Conservation (phyloP, 768 basidiomycete species). For the Boletus eberwhitei region DNA sequence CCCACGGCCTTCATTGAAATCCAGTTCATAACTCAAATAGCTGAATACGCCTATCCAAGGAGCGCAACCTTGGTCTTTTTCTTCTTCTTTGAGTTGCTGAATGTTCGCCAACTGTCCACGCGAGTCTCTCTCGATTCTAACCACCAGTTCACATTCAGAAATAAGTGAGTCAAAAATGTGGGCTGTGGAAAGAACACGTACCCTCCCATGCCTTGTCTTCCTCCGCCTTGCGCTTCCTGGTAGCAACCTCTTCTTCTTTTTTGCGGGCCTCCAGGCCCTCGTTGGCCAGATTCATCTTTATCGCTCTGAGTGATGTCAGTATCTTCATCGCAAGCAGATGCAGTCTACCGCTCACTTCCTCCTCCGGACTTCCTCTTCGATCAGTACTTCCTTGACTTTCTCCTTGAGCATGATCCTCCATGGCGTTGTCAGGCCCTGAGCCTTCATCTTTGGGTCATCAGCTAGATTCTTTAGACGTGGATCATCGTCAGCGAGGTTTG, state of each 20-base stretch:
- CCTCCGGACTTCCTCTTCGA: constrained; percentile 85
- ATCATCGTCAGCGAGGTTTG: constrained; percentile 57
- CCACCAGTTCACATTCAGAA: not conserved
- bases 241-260: constrained; percentile 79
- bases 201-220: constrained; percentile 91
- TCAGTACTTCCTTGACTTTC: constrained; percentile 79
- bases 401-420: constrained; percentile 65
- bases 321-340: not conserved
- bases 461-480: constrained; percentile 49
- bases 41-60: constrained; percentile 51
- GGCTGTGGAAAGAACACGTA: constrained; percentile 28
- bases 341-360: constrained; percentile 57
- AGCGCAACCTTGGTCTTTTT: constrained; percentile 68
- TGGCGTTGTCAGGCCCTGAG: constrained; percentile 43
- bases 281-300: constrained; percentile 89
- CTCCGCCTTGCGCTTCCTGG: constrained; percentile 83
- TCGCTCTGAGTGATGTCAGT: constrained; percentile 49
- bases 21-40: not conserved
- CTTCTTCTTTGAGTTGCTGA: constrained; percentile 74
- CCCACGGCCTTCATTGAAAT: not conserved
- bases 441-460: constrained; percentile 31
- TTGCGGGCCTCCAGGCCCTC: constrained; percentile 91
- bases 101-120: constrained; percentile 81
- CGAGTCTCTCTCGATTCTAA: constrained; percentile 74
- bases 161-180: not conserved